Evolutionary conservation across 2,329 filamentous ascomycete species (phyloP), one percentile per base, ranked within the genome.

Genomic region (Penicillium sp.): DNA sequence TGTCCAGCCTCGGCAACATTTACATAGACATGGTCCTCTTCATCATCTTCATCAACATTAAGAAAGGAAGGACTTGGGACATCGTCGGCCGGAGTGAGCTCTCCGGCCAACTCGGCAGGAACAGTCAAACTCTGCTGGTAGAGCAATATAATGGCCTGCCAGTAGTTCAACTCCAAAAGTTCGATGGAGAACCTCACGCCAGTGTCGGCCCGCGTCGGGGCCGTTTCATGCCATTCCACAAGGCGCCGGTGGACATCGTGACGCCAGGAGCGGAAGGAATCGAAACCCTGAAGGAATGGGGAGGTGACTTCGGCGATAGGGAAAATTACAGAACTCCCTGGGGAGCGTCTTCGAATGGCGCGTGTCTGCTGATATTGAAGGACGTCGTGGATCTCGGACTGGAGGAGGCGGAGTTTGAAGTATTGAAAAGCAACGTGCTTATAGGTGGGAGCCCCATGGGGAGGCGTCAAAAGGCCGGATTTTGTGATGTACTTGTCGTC

Each of bases 1-100:
- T 95, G 91, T 0, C 92, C 92, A 28, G 92, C 92, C 71, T 96
- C 91, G 0, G 93, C 93, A 25, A 96, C 89, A 71, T 96, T 95
- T 57, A 95, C 78, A 64, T 95, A 96, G 39, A 97, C 89, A 39
- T 88, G 79, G 60, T 97, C 91, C 67, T 95, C 89, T 57, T 96
- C 91, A 32, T 78, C 76, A n/a, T 67, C 66, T 6, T 75, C 72
- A 46, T 77, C 75, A 4, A 68, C 54, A 49, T 71, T 70, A 2
- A 72, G 65, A 42, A 75, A 71, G 4, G 72, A 69, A 5, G 81
- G 81, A 55, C 80, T 84, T 1, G 77, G 75, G 7, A 83, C 78
- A 49, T 83, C 80, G 44, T 81, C 79, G 3, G 79, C 75, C 2
- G 78, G 76, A 35, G 75, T 79, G 6, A 83, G 83, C 70, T 96